phyloP scores from a whole-genome alignment of 2,329 filamentous ascomycete genomes.

The Fusarium hostae region DNA sequence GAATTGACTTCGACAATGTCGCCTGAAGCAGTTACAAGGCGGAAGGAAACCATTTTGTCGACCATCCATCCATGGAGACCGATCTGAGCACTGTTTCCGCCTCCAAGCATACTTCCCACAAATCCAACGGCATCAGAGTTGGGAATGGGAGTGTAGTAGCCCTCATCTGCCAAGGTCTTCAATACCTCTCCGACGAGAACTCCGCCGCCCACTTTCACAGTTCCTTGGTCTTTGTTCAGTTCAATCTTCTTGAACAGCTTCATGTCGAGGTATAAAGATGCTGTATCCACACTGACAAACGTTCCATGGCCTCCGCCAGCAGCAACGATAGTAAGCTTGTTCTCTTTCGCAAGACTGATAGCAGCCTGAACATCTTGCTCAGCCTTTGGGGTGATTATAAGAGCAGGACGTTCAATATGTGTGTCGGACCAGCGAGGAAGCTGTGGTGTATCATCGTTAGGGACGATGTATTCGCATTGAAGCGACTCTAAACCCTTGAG shows the following conservation, averaged over 20 bases:
- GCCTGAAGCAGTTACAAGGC: conserved; percentile 41
- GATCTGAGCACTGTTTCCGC: conserved; percentile 42
- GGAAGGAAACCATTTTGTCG: conserved; percentile 46
- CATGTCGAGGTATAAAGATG: conserved; percentile 50
- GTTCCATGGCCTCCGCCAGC: conserved; percentile 45
- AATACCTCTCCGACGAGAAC: conserved; percentile 43
- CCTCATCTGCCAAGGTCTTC: conserved; percentile 33
- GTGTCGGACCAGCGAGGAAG: conserved; percentile 49
- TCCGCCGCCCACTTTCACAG: conserved; percentile 48
- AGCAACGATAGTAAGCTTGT: conserved; percentile 45
- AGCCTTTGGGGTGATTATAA: conserved; percentile 44
- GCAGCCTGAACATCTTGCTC: conserved; percentile 46
- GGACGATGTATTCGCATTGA: conserved; percentile 7
- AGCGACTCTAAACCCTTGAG: conserved; percentile 6
- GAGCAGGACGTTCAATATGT: conserved; percentile 39
- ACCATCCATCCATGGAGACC: conserved; percentile 49
- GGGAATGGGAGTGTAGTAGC: conserved; percentile 48
- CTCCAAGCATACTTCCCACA: conserved; percentile 44
- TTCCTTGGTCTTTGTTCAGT: conserved; percentile 40
- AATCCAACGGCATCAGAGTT: conserved; percentile 46
- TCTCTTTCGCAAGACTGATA: conserved; percentile 43
- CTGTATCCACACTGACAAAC: conserved; percentile 45
- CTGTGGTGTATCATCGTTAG: background rate
- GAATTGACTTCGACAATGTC: conserved; percentile 25
- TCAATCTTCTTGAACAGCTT: conserved; percentile 44